Percentiles rank a stretch among this genome's conserved stretches.
These are phyloP conservation scores for Blastobotrys serpentis DNA, from an alignment of 1,139 yeast genomes.

Conservation along the genomic window DNA sequence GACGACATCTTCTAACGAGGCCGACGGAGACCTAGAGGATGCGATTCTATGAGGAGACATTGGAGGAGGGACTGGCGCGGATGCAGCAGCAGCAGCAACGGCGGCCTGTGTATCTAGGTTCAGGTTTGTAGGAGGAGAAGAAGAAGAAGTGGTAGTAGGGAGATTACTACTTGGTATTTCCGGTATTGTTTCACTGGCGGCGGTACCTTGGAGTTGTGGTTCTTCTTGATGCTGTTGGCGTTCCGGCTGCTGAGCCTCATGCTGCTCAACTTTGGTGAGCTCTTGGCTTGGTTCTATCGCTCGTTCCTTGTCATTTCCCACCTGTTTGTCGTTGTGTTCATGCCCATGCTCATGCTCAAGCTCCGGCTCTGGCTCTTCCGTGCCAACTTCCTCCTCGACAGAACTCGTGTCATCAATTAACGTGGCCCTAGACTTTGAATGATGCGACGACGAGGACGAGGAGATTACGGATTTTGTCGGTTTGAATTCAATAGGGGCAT, in stretches of 20 bases:
- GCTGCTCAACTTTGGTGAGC: background rate
- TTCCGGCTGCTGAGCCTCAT: background rate
- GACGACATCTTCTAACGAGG: slow-evolving; percentile 5
- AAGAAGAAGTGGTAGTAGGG: background rate
- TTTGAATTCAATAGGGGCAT: slow-evolving; percentile 24
- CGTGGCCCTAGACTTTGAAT: slow-evolving; percentile 13
- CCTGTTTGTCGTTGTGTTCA: background rate
- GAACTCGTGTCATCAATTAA: slow-evolving; percentile 13
- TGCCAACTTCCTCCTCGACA: background rate
- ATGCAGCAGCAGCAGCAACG: background rate
- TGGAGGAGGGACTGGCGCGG: slow-evolving; percentile 4
- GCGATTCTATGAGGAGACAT: slow-evolving; percentile 7
- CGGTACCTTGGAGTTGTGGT: background rate
- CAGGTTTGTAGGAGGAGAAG: slow-evolving; percentile 1
- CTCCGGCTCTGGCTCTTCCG: background rate
- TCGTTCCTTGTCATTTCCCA: no score
- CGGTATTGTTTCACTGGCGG: no score
- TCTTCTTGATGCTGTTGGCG: background rate
- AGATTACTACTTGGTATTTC: no score
- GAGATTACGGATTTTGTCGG: slow-evolving; percentile 9
- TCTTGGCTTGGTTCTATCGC: no score
- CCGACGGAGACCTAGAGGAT: slow-evolving; percentile 1
- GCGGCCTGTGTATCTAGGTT: slow-evolving; percentile 3
- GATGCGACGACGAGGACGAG: background rate
- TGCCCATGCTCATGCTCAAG: background rate